These are phyloP conservation scores for Parascedosporium putredinis DNA, from an alignment of 2,329 filamentous ascomycete species.

Conservation along the genomic window DNA sequence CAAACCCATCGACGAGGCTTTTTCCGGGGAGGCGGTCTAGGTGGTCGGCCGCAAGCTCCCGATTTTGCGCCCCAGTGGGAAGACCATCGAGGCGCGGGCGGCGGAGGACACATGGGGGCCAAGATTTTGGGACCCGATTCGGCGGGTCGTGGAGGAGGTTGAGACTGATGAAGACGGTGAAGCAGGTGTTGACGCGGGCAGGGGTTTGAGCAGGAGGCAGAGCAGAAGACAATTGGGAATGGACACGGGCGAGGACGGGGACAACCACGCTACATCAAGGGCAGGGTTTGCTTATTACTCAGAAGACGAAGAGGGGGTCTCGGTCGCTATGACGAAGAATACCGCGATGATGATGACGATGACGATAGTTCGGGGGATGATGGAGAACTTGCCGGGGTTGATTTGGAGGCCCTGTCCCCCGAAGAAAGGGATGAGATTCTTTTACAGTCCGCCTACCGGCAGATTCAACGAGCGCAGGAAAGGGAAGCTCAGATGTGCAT, in stretches of 20 bases:
- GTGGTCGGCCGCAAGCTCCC: constrained; percentile 99
- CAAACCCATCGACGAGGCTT: constrained; percentile 99
- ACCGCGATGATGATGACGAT: constrained; percentile 31
- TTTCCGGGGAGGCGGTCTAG: constrained; percentile 99
- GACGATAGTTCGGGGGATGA: constrained; percentile 37
- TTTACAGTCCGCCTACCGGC: constrained; percentile 66
- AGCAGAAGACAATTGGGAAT: constrained; percentile 47
- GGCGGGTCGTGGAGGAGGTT: constrained; percentile 51
- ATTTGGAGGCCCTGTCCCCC: constrained; percentile 37
- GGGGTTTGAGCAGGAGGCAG: constrained; percentile 17
- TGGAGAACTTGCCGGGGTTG: constrained; percentile 39
- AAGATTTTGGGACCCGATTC: constrained; percentile 24
- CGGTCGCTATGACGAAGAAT: too few species aligned
- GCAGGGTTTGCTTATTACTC: constrained; percentile 7
- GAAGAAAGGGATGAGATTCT: constrained; percentile 63
- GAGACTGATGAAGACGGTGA: constrained; percentile 46
- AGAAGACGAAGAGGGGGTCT: constrained; percentile 20
- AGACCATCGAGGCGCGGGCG: constrained; percentile 91
- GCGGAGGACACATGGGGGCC: constrained; percentile 26
- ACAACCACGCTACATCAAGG: constrained; percentile 19
- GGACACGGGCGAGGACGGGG: constrained; percentile 37
- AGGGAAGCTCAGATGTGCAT: constrained; percentile 69
- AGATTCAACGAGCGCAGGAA: constrained; percentile 70
- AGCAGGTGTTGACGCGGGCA: constrained; percentile 36
- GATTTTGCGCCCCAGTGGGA: constrained; percentile 88